A percentile compares a stretch with the other conserved stretches of the same genome.
Conservation (phyloP, 2,329 filamentous ascomycete genomes). For the Colletotrichum tanaceti region DNA sequence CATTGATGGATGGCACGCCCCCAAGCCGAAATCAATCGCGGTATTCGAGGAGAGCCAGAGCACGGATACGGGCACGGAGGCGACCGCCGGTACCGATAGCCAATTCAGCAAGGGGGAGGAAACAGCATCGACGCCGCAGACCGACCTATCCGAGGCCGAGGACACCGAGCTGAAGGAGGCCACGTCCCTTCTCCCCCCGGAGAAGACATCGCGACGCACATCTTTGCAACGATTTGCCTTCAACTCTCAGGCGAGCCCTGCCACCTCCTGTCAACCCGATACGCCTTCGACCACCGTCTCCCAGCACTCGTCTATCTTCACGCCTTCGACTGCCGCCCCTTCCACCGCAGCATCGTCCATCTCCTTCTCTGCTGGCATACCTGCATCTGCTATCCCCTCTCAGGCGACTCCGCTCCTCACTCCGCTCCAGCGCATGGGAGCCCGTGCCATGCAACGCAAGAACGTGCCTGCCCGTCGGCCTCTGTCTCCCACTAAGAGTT, state of each 20-base stretch:
- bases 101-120: constrained; percentile 39
- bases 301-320: constrained; percentile 46
- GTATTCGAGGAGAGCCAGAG: constrained; percentile 58
- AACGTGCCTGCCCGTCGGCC: constrained; percentile 44
- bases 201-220: constrained; percentile 13
- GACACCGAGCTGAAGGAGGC: constrained; percentile 2
- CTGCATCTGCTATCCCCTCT: constrained; percentile 50
- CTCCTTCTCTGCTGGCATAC: constrained; percentile 50
- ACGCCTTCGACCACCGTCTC: constrained; percentile 50
- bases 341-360: constrained; percentile 59
- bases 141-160: constrained; percentile 28
- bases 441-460: constrained; percentile 55
- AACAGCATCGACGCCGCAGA: constrained; percentile 23
- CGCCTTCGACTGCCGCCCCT: constrained; percentile 45
- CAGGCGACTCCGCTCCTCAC: constrained; percentile 60
- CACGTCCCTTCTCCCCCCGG: not conserved
- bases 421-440: constrained; percentile 65
- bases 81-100: constrained; percentile 29
- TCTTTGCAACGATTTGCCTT: constrained; percentile 46
- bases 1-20: constrained; percentile 59
- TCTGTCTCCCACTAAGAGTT: constrained; percentile 36
- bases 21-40: constrained; percentile 53
- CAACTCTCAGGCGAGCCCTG: constrained; percentile 30
- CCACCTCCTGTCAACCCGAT: constrained; percentile 45
- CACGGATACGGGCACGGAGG: constrained; percentile 42